Conservation (phyloP, 2,329 filamentous ascomycete genomes). For the Aspergillus sp. region DNA sequence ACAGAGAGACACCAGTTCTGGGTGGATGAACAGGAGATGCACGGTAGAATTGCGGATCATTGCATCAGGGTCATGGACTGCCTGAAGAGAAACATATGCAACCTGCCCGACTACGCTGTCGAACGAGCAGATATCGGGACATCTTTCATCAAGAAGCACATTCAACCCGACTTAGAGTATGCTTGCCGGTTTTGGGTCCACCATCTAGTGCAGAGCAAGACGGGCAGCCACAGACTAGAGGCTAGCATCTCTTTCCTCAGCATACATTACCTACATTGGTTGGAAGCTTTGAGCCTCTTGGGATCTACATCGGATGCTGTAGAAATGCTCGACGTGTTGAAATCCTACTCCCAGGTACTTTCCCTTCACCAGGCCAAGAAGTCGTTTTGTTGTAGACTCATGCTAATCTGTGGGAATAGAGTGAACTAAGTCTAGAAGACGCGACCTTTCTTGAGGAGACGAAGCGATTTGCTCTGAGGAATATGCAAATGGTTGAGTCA, state of each 20-base stretch:
- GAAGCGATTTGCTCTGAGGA: too few species aligned
- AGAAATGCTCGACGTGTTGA: background rate
- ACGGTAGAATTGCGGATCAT: background rate
- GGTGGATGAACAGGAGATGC: background rate
- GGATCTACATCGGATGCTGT: background rate
- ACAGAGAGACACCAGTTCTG: background rate
- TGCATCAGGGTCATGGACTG: background rate
- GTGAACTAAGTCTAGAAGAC: too few species aligned
- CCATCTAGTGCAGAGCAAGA: background rate
- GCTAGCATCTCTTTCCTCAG: background rate
- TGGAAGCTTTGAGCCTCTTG: background rate
- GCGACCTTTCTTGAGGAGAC: too few species aligned
- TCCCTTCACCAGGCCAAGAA: too few species aligned
- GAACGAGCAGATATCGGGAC: background rate
- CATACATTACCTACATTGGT: constrained; percentile 1
- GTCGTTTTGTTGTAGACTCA: too few species aligned
- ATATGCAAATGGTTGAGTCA: too few species aligned
- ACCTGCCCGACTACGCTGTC: background rate
- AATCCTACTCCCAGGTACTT: too few species aligned
- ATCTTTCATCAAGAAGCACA: background rate
- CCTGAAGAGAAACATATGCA: constrained; percentile 6
- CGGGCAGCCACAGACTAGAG: background rate
- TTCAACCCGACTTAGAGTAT: background rate
- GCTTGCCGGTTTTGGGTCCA: constrained; percentile 2
- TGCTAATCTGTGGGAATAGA: too few species aligned